Percentiles rank a stretch among this genome's conserved stretches.
Conservation (phyloP, 1,284 basidiomycete genomes). For the Irpex rosettiformis region DNA sequence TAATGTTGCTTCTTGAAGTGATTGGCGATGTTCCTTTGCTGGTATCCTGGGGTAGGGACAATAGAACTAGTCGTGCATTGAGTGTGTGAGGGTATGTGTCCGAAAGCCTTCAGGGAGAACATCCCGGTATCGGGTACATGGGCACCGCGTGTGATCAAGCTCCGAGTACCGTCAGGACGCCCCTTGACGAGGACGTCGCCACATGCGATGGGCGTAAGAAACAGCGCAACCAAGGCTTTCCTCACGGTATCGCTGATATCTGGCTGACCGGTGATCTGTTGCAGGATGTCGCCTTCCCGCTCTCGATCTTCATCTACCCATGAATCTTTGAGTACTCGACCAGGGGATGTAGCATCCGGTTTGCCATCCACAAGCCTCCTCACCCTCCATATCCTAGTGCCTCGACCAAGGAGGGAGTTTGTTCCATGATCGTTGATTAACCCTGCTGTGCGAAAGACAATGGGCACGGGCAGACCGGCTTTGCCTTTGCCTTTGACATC, state of each 20-base stretch:
- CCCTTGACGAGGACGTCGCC: not conserved
- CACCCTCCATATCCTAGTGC: constrained; percentile 10
- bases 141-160: not conserved
- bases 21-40: not conserved
- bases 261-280: not conserved
- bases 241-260: not conserved
- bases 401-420: not conserved
- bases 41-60: not conserved
- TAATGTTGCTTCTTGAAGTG: not conserved
- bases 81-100: not conserved
- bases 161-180: not conserved
- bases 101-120: not conserved
- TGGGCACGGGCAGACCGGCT: not conserved
- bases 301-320: constrained; percentile 3
- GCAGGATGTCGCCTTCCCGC: not conserved
- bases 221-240: not conserved
- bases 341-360: not conserved
- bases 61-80: not conserved
- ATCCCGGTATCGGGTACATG: not conserved
- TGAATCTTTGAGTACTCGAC: constrained; percentile 3
- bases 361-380: not conserved
- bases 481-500: not conserved
- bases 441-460: not conserved
- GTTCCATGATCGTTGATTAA: constrained; percentile 2
- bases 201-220: not conserved